Percentiles rank a stretch among this genome's conserved stretches.
Evolutionary conservation across 495 filamentous ascomycete genomes (phyloP).

Genomic region (Neurospora pannonica): DNA sequence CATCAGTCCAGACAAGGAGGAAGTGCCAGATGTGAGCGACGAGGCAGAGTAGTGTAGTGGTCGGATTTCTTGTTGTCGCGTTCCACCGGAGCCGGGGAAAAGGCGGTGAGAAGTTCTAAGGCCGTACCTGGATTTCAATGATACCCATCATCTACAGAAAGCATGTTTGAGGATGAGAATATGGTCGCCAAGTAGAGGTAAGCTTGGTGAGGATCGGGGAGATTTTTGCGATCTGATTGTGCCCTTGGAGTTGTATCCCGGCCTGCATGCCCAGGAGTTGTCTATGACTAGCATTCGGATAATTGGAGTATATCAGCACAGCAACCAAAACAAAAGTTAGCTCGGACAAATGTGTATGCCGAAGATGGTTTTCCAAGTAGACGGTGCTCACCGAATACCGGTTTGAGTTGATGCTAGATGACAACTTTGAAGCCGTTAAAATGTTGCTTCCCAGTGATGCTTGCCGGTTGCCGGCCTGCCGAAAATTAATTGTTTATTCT

Average conservation of each 20-base stretch:
- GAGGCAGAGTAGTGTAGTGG: not conserved
- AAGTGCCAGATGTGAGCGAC: slow-evolving; percentile 6
- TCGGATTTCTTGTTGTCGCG: not conserved
- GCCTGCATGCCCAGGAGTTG: not conserved
- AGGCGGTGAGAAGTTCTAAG: not conserved
- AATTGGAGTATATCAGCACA: not conserved
- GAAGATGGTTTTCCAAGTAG: not conserved
- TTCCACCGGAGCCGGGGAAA: not conserved
- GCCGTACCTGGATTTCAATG: not conserved
- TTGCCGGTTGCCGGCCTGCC: slow-evolving; percentile 25
- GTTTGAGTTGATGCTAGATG: not conserved
- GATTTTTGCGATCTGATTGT: not conserved
- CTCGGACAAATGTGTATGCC: not conserved
- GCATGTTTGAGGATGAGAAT: not conserved
- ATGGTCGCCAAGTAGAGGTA: not conserved
- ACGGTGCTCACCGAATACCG: not conserved
- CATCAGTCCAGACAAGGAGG: slow-evolving; percentile 26
- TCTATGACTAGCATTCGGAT: not conserved
- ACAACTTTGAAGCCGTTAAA: not conserved
- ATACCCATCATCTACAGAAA: not conserved
- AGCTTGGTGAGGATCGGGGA: not conserved
- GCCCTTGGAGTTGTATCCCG: slow-evolving; percentile 6
- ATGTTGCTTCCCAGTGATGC: not conserved
- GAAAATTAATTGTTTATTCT: slow-evolving; percentile 14
- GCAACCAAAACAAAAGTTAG: not conserved